Base-by-base conservation (phyloP, 23 red algal genomes). In the Porphyridium purpureum region DNA sequence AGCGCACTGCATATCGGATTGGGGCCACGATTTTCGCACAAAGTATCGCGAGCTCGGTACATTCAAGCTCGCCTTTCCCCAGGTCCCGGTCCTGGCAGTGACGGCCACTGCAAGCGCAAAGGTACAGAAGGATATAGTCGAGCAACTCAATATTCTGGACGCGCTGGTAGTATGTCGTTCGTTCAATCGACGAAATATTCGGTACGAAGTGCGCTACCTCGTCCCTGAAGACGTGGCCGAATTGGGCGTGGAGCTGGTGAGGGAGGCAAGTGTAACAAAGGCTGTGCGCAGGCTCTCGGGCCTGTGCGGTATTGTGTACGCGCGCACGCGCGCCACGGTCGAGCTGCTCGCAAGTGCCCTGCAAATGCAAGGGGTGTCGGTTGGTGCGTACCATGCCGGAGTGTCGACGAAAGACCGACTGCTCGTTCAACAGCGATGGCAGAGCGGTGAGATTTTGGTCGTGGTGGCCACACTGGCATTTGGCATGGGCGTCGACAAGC, bases 221-320 rank as follows among this genome's bases (percentile, higher is more conserved):
- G 24, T 34, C 21, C 67, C 59, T 17, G 35, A 80, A 24, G 71
- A 64, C 34, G n/a, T n/a, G n/a, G n/a, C n/a, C n/a, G n/a, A n/a
- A n/a, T n/a, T n/a, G n/a, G n/a, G n/a, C n/a, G n/a, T n/a, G n/a
- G 52, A 69, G 6, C 80, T 94, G 35, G 27, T 30, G n/a, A 7
- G 17, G 21, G 63, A 80, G 23, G 59, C 68, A 4, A 75, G 61
- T 48, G n/a, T n/a, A n/a, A n/a, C n/a, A n/a, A n/a, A n/a, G n/a
- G n/a, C n/a, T n/a, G n/a, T n/a, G n/a, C n/a, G n/a, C n/a, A n/a
- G n/a, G n/a, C n/a, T n/a, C n/a, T n/a, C n/a, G n/a, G n/a, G n/a
- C n/a, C n/a, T n/a, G n/a, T n/a, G n/a, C n/a, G 78, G 79, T 24
- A 94, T 94, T 32, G 54, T 94, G 21, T 94, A 94, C 50, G 77